These are phyloP conservation scores for Echinochloa phyllopogon DNA, from an alignment of 176 grass and related monocot genomes.

Conservation along the genomic window DNA sequence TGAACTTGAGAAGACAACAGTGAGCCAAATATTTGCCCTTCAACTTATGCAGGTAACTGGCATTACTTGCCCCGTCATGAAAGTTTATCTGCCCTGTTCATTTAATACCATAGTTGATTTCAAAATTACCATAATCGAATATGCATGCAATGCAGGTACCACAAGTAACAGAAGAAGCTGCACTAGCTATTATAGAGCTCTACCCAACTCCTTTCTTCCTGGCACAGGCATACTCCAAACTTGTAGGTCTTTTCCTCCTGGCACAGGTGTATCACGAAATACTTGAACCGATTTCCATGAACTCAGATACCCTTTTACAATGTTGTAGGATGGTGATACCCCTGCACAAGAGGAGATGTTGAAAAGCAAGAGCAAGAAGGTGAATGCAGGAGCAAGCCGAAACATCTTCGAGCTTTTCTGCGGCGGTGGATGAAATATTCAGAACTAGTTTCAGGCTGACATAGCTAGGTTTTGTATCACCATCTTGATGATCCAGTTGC, in stretches of 20 bases:
- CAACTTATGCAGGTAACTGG: slow-evolving; percentile 97
- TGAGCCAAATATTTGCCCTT: slow-evolving; percentile 80
- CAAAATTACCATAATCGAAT: slow-evolving; percentile 12
- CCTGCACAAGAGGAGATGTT: slow-evolving; percentile 77
- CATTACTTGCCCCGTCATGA: neutral
- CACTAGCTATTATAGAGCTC: slow-evolving; percentile 60
- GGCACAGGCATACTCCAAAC: slow-evolving; percentile 59
- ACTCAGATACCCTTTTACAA: slow-evolving; percentile 12
- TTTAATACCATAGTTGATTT: slow-evolving; percentile 14
- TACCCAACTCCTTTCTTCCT: slow-evolving; percentile 71
- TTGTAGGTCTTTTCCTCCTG: slow-evolving; percentile 50
- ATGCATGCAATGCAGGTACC: slow-evolving; percentile 62
- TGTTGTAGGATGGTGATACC: slow-evolving; percentile 64
- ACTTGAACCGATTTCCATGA: neutral
- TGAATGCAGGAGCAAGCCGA: slow-evolving; percentile 63
- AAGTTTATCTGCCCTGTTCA: neutral
- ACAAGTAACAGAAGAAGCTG: slow-evolving; percentile 80
- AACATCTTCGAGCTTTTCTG: slow-evolving; percentile 83
- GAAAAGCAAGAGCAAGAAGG: slow-evolving; percentile 55
- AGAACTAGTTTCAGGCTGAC: neutral
- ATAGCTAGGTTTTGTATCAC: neutral
- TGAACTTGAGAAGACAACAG: slow-evolving; percentile 71
- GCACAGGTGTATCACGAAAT: neutral
- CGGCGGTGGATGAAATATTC: slow-evolving; percentile 15
- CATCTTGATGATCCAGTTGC: neutral